Base-by-base conservation (phyloP, 1,284 basidiomycete genomes). In the Boletellus deceptivus region DNA sequence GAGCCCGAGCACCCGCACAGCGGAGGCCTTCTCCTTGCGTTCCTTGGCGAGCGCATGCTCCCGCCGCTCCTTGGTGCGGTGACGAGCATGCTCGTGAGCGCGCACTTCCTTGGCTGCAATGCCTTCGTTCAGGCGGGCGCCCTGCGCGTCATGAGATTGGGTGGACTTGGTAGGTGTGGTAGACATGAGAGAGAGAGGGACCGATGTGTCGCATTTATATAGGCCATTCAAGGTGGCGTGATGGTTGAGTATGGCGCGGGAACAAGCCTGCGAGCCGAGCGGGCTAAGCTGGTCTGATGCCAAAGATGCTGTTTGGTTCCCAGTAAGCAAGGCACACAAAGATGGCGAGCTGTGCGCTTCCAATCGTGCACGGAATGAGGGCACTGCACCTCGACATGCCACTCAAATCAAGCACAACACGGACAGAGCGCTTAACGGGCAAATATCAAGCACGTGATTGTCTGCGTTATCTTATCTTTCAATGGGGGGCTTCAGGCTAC, bases 81-180 rank as follows among this genome's bases (percentile, higher is more conserved):
- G 68, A 47, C 68, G 68, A 3, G 67, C 65, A 27, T 63, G 67
- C 49, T 69, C 68, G 11, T 52, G 57, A 17, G 64, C 68, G 17
- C 64, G 64, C 35, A 60, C 59, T 41, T 70, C 64, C 35, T 67
- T 67, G 34, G 51, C 38, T 33, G 7, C 43, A 4, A 40, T 11
- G 17, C 48, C 52, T 47, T 56, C 59, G 41, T 56, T 60, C 43
- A 65, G 29, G 36, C 53, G 50, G 42, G 52, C 40, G 41, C 31
- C 45, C 36, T 41, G 43, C 17, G 52, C 38, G 31, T 65, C 67
- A 63, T 68, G 46, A 43, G 54, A 34, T 37, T 37, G 40, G 31
- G 54, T 59, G 18, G 67, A 45, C 41, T 55, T 55, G 49, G 49
- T 54, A 31, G 56, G 54, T 56, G 55, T 55, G 9, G 68, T 65